Conservation (phyloP, 768 basidiomycete species). For the Trametes cubensis region DNA sequence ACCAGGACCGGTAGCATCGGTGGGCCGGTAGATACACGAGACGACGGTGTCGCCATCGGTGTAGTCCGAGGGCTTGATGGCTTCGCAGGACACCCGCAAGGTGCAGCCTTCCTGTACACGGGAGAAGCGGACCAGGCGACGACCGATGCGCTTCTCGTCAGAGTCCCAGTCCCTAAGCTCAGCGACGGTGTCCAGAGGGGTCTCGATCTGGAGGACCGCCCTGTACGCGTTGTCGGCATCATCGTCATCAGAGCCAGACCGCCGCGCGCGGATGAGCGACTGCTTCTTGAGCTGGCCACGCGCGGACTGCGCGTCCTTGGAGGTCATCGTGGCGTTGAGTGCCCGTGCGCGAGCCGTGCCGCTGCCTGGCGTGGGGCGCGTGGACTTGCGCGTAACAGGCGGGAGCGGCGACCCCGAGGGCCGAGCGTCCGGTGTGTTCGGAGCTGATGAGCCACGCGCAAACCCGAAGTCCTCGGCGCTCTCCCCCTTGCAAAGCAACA, state of each 20-base stretch:
- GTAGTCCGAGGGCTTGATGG: slow-evolving; percentile 75
- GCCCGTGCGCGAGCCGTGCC: slow-evolving; percentile 15
- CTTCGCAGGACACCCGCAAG: slow-evolving; percentile 78
- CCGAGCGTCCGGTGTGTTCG: slow-evolving; percentile 11
- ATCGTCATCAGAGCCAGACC: slow-evolving; percentile 31
- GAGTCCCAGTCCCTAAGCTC: slow-evolving; percentile 51
- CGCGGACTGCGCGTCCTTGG: slow-evolving; percentile 9
- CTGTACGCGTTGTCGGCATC: slow-evolving; percentile 45
- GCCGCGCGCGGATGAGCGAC: slow-evolving; percentile 31
- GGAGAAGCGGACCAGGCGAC: slow-evolving; percentile 86
- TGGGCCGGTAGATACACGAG: slow-evolving; percentile 91
- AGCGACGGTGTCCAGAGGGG: slow-evolving; percentile 58
- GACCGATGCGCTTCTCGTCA: slow-evolving; percentile 66
- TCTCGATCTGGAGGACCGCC: slow-evolving; percentile 57
- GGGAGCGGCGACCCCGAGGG: slow-evolving; percentile 36
- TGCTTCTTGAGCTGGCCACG: slow-evolving; percentile 25
- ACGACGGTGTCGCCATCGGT: slow-evolving; percentile 77
- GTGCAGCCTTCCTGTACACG: slow-evolving; percentile 76
- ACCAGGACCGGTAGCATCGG: slow-evolving; percentile 48
- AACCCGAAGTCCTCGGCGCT: slow-evolving; percentile 1
- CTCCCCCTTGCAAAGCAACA: slow-evolving; percentile 20
- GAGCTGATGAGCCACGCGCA: slow-evolving; percentile 9
- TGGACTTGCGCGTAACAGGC: slow-evolving; percentile 44
- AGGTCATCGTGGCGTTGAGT: slow-evolving; percentile 11
- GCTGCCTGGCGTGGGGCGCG: slow-evolving; percentile 33